phyloP scores from a whole-genome alignment of 352 stramenopile genomes.

The Globisporangium cylindrosporum region DNA sequence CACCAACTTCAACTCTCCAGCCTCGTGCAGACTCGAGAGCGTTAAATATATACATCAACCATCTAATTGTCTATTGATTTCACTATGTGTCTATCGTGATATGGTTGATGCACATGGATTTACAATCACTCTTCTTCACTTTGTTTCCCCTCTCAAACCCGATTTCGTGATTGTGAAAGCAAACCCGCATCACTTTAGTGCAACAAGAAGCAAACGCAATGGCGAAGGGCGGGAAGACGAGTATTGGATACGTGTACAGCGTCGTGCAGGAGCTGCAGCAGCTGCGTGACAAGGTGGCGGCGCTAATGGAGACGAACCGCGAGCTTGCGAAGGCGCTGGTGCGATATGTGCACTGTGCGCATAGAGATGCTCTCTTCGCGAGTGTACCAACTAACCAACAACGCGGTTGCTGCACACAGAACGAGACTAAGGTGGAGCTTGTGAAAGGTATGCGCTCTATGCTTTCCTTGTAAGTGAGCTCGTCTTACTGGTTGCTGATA shows the following conservation, averaged over 20 bases:
- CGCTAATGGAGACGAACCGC: slow-evolving; percentile 53
- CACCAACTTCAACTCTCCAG: slow-evolving; percentile 6
- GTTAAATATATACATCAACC: too few relatives aligned
- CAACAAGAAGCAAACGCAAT: slow-evolving; percentile 15
- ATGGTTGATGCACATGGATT: neutral
- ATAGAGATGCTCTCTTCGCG: neutral
- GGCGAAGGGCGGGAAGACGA: slow-evolving; percentile 25
- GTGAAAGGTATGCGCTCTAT: slow-evolving; percentile 26
- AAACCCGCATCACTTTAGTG: neutral
- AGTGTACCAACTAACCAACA: neutral
- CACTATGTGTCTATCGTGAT: neutral
- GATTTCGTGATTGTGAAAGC: neutral
- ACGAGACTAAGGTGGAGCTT: slow-evolving; percentile 52
- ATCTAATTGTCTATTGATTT: neutral
- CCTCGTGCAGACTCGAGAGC: neutral
- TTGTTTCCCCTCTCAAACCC: slow-evolving; percentile 9
- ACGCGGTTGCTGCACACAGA: slow-evolving; percentile 26
- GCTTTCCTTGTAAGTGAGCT: neutral
- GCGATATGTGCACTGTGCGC: slow-evolving; percentile 2
- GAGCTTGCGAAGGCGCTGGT: slow-evolving; percentile 68
- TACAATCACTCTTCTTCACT: slow-evolving; percentile 10
- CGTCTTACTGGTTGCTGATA: neutral
- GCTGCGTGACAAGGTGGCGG: slow-evolving; percentile 39
- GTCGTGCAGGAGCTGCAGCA: slow-evolving; percentile 64
- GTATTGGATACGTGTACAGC: slow-evolving; percentile 48